Evolutionary conservation across 2,329 filamentous ascomycete species (phyloP).

Genomic region (Aspergillus tubingensis): DNA sequence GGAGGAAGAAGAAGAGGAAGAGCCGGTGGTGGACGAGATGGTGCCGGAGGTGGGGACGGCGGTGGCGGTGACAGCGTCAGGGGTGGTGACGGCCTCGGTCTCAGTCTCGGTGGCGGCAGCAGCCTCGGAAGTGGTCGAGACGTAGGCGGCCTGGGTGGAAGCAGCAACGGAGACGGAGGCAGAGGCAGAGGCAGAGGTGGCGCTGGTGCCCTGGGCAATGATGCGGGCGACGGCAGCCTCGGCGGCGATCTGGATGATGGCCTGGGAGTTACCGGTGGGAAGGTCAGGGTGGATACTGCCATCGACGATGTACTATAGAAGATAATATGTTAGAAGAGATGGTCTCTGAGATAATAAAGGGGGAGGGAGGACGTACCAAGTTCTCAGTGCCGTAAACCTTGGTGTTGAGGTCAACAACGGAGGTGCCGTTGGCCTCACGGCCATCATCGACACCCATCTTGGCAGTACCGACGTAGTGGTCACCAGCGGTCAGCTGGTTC

Average conservation of each 20-base stretch:
- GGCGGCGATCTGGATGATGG: conserved; percentile 63
- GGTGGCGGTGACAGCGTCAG: neutral
- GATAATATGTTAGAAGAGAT: neutral
- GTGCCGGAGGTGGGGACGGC: neutral
- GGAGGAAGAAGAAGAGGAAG: neutral
- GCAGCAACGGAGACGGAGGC: neutral
- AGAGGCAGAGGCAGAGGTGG: neutral
- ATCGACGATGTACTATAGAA: conserved; percentile 60
- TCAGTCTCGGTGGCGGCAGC: neutral
- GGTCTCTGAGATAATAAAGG: neutral
- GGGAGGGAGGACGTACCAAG: conserved; percentile 37
- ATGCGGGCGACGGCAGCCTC: conserved; percentile 61
- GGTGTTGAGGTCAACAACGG: conserved; percentile 65
- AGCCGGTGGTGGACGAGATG: neutral
- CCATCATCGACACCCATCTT: conserved; percentile 63
- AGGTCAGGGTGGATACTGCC: conserved; percentile 70
- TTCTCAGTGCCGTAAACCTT: conserved; percentile 70
- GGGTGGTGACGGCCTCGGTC: neutral
- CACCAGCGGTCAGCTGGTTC: conserved; percentile 48
- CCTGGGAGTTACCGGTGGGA: conserved; percentile 66
- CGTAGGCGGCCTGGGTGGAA: conserved; percentile 1
- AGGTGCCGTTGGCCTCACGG: conserved; percentile 51
- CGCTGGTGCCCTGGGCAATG: conserved; percentile 39
- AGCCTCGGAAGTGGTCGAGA: neutral
- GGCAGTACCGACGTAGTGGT: conserved; percentile 54